Percentiles rank a stretch among this genome's conserved stretches.
Evolutionary conservation across 176 grass and related monocot genomes (phyloP).

Genomic region (Eragrostis nindensis): DNA sequence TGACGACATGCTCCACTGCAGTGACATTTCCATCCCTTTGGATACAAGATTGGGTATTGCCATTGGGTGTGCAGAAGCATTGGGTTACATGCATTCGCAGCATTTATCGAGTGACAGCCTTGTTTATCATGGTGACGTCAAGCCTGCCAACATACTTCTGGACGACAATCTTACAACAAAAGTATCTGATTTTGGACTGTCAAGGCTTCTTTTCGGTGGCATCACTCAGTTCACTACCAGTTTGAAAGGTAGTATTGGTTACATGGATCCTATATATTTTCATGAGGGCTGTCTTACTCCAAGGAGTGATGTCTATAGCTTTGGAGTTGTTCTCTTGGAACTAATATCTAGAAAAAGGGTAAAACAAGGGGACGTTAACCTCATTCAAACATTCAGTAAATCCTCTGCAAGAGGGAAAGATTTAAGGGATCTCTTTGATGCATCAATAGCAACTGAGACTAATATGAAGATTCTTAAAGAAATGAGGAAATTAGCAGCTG

Average conservation of each 20-base stretch:
- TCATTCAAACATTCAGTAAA: conserved; percentile 18
- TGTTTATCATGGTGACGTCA: conserved; percentile 37
- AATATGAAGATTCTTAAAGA: conserved; percentile 20
- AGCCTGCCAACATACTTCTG: conserved; percentile 38
- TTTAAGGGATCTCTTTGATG: conserved; percentile 23
- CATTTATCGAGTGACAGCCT: conserved; percentile 5
- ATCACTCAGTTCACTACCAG: conserved; percentile 28
- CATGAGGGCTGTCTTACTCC: conserved; percentile 25
- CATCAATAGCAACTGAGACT: background rate
- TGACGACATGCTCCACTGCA: conserved; percentile 5
- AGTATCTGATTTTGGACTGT: conserved; percentile 40
- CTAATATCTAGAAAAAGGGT: conserved; percentile 29
- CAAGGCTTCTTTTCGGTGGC: conserved; percentile 30
- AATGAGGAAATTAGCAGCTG: conserved; percentile 1
- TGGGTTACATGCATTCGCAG: conserved; percentile 41
- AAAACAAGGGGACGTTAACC: conserved; percentile 3
- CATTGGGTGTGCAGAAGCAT: conserved; percentile 35
- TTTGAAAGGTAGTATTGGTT: conserved; percentile 27
- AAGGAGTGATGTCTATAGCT: conserved; percentile 37
- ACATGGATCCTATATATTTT: conserved; percentile 35
- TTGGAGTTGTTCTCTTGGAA: conserved; percentile 28
- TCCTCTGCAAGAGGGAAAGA: background rate
- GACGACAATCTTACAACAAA: conserved; percentile 16
- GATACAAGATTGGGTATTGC: conserved; percentile 37
- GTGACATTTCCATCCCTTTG: conserved; percentile 23